phyloP scores from a whole-genome alignment of 179 eudicot species.

The Silene coronaria region DNA sequence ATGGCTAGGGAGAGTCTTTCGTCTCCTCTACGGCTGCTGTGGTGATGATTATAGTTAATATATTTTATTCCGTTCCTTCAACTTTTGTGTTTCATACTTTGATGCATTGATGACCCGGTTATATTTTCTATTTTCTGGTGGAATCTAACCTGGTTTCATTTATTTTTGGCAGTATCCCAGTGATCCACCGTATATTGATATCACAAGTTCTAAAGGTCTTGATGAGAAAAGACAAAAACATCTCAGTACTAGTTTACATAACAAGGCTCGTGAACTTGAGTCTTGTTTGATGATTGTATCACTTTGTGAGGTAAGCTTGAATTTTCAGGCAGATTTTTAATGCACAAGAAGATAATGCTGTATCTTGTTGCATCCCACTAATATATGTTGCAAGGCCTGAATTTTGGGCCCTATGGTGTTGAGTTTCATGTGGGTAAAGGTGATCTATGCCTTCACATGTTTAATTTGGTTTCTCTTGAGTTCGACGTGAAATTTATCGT shows the following conservation, averaged over 20 bases:
- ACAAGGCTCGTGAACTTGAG: slow-evolving; percentile 59
- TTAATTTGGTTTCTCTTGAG: background rate
- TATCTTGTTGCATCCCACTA: background rate
- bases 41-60: background rate
- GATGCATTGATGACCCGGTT: background rate
- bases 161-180: slow-evolving; percentile 70
- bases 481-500: background rate
- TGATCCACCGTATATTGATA: slow-evolving; percentile 61
- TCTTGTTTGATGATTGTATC: slow-evolving; percentile 86
- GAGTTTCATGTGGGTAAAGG: background rate
- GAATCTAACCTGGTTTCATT: slow-evolving; percentile 21
- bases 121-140: slow-evolving; percentile 1
- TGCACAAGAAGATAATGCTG: background rate
- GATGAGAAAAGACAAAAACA: slow-evolving; percentile 63
- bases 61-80: background rate
- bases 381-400: background rate
- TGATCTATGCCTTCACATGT: background rate
- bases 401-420: background rate
- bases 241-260: slow-evolving; percentile 42
- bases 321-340: background rate
- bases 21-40: too few relatives aligned
- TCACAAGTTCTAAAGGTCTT: slow-evolving; percentile 78
- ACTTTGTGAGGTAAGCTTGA: slow-evolving; percentile 73
- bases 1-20: too few relatives aligned
- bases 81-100: background rate